phyloP scores from a whole-genome alignment of 352 stramenopile genomes.

The Phytophthora citrophthora region DNA sequence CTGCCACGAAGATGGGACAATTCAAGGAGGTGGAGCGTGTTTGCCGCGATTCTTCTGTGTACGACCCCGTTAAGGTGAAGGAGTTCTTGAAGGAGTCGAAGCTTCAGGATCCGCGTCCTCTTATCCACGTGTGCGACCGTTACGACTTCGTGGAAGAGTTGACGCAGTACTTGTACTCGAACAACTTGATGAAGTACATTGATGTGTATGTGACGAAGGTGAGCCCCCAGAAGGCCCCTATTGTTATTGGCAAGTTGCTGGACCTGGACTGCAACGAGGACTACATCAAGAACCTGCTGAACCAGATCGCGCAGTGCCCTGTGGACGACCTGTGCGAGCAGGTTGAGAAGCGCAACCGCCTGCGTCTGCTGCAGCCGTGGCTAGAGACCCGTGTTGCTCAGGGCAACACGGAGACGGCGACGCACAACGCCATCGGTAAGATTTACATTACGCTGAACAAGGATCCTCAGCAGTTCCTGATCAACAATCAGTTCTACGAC shows the following conservation, averaged over 20 bases:
- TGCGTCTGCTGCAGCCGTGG: conserved; percentile 99
- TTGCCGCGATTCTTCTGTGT: conserved; percentile 99
- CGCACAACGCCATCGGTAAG: conserved; percentile 99
- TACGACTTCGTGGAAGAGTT: conserved; percentile 99
- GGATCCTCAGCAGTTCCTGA: conserved; percentile 99
- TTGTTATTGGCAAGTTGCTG: conserved; percentile 99
- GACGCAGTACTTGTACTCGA: conserved; percentile 99
- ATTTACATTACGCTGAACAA: conserved; percentile 99
- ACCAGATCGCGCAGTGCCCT: conserved; percentile 94
- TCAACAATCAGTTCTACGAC: conserved; percentile 99
- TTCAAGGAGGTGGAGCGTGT: conserved; percentile 99
- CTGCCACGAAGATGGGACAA: conserved; percentile 99
- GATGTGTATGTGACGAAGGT: conserved; percentile 99
- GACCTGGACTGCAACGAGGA: conserved; percentile 99
- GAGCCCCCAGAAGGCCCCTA: conserved; percentile 97
- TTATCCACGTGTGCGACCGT: conserved; percentile 99
- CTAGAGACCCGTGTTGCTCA: conserved; percentile 99
- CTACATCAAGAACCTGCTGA: conserved; percentile 99
- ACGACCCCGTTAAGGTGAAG: conserved; percentile 99
- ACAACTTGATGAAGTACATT: conserved; percentile 99
- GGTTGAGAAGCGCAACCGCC: conserved; percentile 99
- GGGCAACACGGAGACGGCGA: conserved; percentile 98
- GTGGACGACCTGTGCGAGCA: conserved; percentile 99
- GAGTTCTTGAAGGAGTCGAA: conserved; percentile 99
- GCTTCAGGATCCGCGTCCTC: conserved; percentile 97